Conservation (phyloP, 306 rosid species). For the Sophora flavescens region DNA sequence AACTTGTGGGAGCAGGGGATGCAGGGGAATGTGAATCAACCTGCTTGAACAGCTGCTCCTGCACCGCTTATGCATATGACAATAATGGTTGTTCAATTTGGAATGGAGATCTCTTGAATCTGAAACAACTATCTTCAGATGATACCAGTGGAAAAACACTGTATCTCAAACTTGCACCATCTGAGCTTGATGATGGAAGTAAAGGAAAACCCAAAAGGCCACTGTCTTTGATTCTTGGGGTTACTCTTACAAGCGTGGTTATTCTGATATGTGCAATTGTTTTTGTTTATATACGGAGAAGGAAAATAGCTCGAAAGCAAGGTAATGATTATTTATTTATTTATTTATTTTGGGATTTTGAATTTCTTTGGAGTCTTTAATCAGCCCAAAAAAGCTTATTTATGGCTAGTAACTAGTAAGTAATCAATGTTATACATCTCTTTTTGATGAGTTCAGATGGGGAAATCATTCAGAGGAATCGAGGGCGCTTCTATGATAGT, state of each 20-base stretch:
- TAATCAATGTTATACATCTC: background rate
- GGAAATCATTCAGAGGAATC: background rate
- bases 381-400: background rate
- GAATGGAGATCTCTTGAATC: constrained; percentile 48
- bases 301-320: constrained; percentile 27
- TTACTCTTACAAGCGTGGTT: background rate
- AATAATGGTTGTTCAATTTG: constrained; percentile 57
- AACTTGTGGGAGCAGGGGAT: constrained; percentile 28
- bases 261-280: background rate
- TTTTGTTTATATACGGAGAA: constrained; percentile 1
- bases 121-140: constrained; percentile 50
- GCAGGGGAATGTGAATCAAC: constrained; percentile 50
- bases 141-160: constrained; percentile 52
- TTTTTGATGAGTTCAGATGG: constrained; percentile 1
- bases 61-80: constrained; percentile 52
- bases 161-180: constrained; percentile 64
- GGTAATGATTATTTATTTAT: background rate
- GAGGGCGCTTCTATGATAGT: background rate
- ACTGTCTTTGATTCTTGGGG: background rate
- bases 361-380: background rate
- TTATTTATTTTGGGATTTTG: background rate
- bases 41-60: constrained; percentile 55
- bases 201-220: background rate
- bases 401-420: background rate
- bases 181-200: constrained; percentile 45